Evolutionary conservation across 2,329 filamentous ascomycete genomes (phyloP).

Genomic region (Claviceps arundinis): DNA sequence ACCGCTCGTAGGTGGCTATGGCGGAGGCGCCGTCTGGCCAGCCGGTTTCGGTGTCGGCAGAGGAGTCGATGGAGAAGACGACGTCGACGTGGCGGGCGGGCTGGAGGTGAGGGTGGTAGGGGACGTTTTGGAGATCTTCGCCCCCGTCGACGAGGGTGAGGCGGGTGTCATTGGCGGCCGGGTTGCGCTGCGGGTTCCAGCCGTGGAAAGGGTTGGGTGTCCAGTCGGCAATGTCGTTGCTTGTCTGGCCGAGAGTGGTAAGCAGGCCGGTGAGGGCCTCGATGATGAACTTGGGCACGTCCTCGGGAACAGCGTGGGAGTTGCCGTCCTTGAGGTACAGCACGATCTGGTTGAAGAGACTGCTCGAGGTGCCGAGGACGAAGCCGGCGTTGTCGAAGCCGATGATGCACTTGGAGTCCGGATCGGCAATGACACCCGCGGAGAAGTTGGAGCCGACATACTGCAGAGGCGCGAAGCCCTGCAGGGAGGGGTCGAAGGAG

Average conservation of each 20-base stretch:
- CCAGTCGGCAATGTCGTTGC: conserved; percentile 67
- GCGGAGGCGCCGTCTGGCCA: conserved; percentile 51
- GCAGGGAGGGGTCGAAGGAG: conserved; percentile 45
- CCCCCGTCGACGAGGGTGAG: conserved; percentile 73
- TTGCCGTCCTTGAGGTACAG: conserved; percentile 50
- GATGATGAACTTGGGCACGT: conserved; percentile 27
- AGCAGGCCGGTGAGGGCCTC: conserved; percentile 39
- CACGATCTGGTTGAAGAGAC: conserved; percentile 60
- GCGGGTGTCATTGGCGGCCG: conserved; percentile 28
- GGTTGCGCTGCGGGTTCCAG: conserved; percentile 34
- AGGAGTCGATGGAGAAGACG: conserved; percentile 51
- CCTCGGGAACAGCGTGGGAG: conserved; percentile 35
- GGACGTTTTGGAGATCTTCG: conserved; percentile 67
- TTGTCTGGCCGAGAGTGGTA: conserved; percentile 36
- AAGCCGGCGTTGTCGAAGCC: conserved; percentile 74
- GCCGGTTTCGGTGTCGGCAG: conserved; percentile 42
- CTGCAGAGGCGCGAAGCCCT: conserved; percentile 44
- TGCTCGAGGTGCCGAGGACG: conserved; percentile 70
- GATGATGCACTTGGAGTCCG: conserved; percentile 29
- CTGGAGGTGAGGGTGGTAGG: conserved; percentile 50
- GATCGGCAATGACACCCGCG: conserved; percentile 31
- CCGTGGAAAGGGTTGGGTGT: conserved; percentile 44
- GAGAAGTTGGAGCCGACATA: conserved; percentile 48
- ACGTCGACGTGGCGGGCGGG: conserved; percentile 42
- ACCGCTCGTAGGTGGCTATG: conserved; percentile 42